Conservation (phyloP, 345 rosid genomes). For the Geranium rotundifolium region DNA sequence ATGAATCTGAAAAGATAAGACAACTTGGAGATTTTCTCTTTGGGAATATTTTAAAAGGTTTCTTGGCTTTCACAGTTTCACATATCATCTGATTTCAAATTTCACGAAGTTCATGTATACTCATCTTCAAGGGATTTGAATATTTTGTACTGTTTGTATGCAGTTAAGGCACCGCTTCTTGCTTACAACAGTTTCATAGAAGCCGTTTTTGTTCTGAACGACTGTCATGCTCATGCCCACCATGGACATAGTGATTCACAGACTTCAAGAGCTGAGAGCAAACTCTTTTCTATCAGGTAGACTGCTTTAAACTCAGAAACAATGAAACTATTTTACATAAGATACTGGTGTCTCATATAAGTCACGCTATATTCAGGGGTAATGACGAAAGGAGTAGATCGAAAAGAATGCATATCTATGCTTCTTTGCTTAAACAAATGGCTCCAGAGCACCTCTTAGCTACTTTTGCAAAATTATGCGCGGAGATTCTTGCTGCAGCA, state of each 20-base stretch:
- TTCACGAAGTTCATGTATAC: no score
- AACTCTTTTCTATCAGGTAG: slow-evolving; percentile 59
- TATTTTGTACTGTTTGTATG: neutral
- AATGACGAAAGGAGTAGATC: slow-evolving; percentile 60
- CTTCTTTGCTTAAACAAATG: slow-evolving; percentile 84
- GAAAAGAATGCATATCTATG: slow-evolving; percentile 75
- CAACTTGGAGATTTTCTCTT: slow-evolving; percentile 81
- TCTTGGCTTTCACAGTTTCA: no score
- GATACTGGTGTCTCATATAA: no score
- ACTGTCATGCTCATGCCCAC: slow-evolving; percentile 41
- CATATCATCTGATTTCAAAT: no score
- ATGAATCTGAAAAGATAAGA: slow-evolving; percentile 86
- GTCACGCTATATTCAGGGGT: slow-evolving; percentile 36
- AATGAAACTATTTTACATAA: no score
- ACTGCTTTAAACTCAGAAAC: neutral
- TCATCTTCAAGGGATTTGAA: no score
- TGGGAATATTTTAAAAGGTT: slow-evolving; percentile 84
- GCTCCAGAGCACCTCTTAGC: slow-evolving; percentile 93
- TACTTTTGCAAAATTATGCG: slow-evolving; percentile 89
- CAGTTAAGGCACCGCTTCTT: slow-evolving; percentile 88
- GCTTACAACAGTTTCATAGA: slow-evolving; percentile 98
- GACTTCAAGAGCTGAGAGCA: slow-evolving; percentile 40
- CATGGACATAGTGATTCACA: slow-evolving; percentile 44
- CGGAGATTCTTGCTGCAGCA: slow-evolving; percentile 89
- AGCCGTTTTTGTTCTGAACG: slow-evolving; percentile 79